Evolutionary conservation across 352 stramenopile genomes (phyloP), one percentile per base, ranked within the genome.

Genomic region (Phytophthora vignae): DNA sequence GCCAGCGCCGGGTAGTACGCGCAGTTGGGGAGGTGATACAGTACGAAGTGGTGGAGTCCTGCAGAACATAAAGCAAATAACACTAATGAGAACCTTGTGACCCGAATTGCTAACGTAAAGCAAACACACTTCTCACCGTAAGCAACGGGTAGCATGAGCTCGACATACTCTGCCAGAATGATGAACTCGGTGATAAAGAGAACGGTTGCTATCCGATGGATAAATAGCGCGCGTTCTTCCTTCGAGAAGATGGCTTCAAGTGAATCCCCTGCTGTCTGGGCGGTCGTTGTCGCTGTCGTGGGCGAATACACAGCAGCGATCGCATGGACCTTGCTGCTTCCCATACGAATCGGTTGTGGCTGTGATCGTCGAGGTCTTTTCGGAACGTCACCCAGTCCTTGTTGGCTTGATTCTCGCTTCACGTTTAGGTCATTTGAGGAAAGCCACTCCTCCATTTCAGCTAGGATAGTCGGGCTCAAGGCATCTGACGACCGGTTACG

Each of bases 121-220:
- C 25, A 42, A 44, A 5, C 25, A 57, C 4, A 27, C 25, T 27
- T 60, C 49, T 17, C 4, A 79, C 71, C 40, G 31, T 78, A 78
- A 17, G 81, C 57, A 14, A 69, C 15, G 12, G 77, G 65, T 15
- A 84, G 63, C 21, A 74, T 58, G 5, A 78, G 67, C 31, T 80
- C 71, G 8, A 64, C 67, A 33, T 76, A 80, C 52, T 82, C 74
- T 17, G 66, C 62, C 22, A 82, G 55, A 19, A 80, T 40, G 25
- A 81, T 40, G 17, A 74, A 80, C 65, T 84, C 74, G 15, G 67
- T 72, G 21, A 74, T 71, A 27, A 76, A 69, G 5, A 79, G 71
- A 7, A 75, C 67, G 19, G 58, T 63, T 1, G 70, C 53, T 4
- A 50, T 73, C 46, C 71, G 60, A 17, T 68, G 67, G 19, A 82